These are phyloP conservation scores for Rhypophila decipiens DNA, from an alignment of 495 filamentous ascomycete species.

Conservation along the genomic window DNA sequence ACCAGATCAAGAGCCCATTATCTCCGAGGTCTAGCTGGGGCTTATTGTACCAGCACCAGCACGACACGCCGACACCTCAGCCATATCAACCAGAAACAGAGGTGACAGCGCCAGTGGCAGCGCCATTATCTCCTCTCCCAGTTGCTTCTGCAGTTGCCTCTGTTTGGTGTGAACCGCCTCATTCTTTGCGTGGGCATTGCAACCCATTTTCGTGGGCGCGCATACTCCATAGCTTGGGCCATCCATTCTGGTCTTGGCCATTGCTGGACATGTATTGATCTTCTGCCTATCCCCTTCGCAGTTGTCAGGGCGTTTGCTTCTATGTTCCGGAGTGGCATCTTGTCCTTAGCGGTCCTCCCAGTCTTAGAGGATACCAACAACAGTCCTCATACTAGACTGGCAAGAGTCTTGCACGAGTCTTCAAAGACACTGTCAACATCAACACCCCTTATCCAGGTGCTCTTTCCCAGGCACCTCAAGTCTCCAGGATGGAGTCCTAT, in stretches of 20 bases:
- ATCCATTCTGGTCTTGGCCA: too few relatives aligned
- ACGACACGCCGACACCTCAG: background rate
- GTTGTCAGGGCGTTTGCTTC: background rate
- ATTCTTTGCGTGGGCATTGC: background rate
- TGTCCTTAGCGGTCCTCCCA: background rate
- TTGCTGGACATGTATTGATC: background rate
- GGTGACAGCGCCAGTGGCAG: background rate
- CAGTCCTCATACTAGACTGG: too few relatives aligned
- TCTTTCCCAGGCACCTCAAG: background rate
- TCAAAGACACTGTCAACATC: background rate
- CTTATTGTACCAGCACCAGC: background rate
- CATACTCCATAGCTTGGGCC: background rate
- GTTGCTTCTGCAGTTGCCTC: background rate
- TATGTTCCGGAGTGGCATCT: background rate
- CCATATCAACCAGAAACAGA: background rate
- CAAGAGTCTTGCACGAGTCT: background rate
- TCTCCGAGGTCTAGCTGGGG: background rate
- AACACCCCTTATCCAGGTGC: background rate
- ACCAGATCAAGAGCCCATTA: background rate
- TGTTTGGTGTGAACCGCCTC: background rate
- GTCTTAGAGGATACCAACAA: too few relatives aligned
- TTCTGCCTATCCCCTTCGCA: background rate
- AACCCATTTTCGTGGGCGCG: background rate
- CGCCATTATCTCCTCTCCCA: too few relatives aligned
- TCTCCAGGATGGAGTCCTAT: slow-evolving; percentile 39